Base-by-base conservation (phyloP, 2,329 filamentous ascomycete species). In the Anthostomella pinea region DNA sequence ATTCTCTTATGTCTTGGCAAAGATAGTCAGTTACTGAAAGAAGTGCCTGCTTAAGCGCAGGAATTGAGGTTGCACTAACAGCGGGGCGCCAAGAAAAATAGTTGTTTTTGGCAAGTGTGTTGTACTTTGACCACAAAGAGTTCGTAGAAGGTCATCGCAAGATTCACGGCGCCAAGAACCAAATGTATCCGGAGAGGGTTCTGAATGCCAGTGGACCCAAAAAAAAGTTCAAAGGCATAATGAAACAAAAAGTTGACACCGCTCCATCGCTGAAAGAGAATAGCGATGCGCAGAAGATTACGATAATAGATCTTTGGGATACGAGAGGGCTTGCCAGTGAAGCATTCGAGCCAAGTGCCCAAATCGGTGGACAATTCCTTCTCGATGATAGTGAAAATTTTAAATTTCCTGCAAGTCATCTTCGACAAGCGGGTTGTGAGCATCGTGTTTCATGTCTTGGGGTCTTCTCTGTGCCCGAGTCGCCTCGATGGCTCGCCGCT, bases 231-330 rank as follows among this genome's bases (percentile, higher is more conserved):
- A n/a, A 75, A n/a, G n/a, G n/a, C 75, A 53, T 84, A 86, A 61
- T 80, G 27, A 52, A 79, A 76, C 57, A 78, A 79, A 59, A 75
- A 79, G 58, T 77, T 78, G 35, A 75, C 69, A 27, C 79, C 82
- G 0, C 79, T 84, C 41, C 84, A 73, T 52, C 87, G 83, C 60
- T 87, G 83, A 5, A 84, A 63, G 43, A 78, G 81, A 4, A 87
- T 68, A 0, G 62, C 51, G 28, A 85, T 72, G 9, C 82, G 83
- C 2, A 87, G 67, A 1, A 78, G 25, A 0, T 81, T 81, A 25
- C 83, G 75, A 58, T 85, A 85, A 9, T 75, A 58, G 60, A 83
- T 68, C 52, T 72, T 82, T 21, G 77, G 77, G 10, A 70, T 63
- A 3, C 57, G 58, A 2, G 61, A 60, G 10, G 60, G 54, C n/a